Evolutionary conservation across 192 early-diverging fungal species (phyloP).

Genomic region (Backusella liffmaniae): DNA sequence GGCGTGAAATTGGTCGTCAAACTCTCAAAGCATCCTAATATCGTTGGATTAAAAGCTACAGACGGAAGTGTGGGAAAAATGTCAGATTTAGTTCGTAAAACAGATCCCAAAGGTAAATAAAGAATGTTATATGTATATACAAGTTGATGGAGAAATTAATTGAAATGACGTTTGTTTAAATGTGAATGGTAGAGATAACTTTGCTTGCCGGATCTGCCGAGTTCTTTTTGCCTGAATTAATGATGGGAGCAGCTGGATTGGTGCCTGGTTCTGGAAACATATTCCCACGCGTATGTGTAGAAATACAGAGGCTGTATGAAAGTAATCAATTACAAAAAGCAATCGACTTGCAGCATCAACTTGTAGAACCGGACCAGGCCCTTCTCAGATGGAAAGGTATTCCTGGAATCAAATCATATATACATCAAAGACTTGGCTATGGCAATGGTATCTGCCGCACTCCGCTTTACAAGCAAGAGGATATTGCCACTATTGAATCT

Average conservation of each 20-base stretch:
- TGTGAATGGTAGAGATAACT: constrained; percentile 25
- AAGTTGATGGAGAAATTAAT: not conserved
- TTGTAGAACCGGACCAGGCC: constrained; percentile 32
- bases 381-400: constrained; percentile 34
- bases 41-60: constrained; percentile 36
- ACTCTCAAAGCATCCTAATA: constrained; percentile 32
- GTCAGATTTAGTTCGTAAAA: constrained; percentile 28
- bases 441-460: constrained; percentile 20
- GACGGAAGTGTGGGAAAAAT: constrained; percentile 42
- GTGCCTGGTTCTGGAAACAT: constrained; percentile 35
- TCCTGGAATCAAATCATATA: constrained; percentile 31
- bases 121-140: not conserved
- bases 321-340: constrained; percentile 28
- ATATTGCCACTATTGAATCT: not conserved
- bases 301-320: constrained; percentile 25
- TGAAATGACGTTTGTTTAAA: not conserved
- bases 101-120: constrained; percentile 15
- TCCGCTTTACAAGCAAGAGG: not conserved
- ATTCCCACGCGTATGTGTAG: constrained; percentile 21
- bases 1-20: constrained; percentile 1
- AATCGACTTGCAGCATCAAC: constrained; percentile 24
- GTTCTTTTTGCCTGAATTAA: constrained; percentile 36
- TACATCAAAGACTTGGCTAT: constrained; percentile 25
- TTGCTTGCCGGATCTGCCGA: constrained; percentile 39
- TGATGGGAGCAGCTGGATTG: constrained; percentile 29